phyloP scores from a whole-genome alignment of 116 monocot genomes.

The Papilionanthe hybrid region DNA sequence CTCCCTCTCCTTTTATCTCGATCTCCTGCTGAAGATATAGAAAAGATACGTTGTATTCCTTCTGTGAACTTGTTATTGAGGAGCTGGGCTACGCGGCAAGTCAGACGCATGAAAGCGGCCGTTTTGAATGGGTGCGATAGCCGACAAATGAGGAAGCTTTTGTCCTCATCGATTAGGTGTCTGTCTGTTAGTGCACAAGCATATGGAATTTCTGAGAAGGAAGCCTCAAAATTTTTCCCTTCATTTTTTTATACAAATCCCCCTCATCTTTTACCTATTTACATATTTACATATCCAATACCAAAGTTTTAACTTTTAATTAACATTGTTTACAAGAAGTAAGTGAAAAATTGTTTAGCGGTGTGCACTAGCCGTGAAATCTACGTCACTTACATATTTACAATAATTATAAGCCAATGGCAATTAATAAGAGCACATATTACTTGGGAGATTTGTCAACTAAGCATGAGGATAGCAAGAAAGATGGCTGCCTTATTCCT shows the following conservation, averaged over 20 bases:
- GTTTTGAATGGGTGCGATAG: conserved; percentile 12
- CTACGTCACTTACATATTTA: no score
- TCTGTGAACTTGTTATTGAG: background rate
- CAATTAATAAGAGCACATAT: background rate
- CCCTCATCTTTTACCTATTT: no score
- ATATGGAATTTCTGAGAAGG: conserved; percentile 22
- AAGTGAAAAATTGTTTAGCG: no score
- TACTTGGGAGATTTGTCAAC: conserved; percentile 10
- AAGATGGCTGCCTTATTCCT: conserved; percentile 31
- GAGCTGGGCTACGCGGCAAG: background rate
- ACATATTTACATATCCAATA: no score
- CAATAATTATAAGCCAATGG: background rate
- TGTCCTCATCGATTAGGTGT: conserved; percentile 17
- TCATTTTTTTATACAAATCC: background rate
- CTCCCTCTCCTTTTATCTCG: no score
- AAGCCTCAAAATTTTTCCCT: background rate
- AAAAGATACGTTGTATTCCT: background rate
- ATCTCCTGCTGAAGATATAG: background rate
- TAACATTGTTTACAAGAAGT: no score
- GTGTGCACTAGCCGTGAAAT: no score
- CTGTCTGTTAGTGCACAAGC: conserved; percentile 22
- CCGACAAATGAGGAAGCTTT: conserved; percentile 24
- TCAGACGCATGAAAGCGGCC: conserved; percentile 2
- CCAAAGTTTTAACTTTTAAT: no score
- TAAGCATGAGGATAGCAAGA: conserved; percentile 4